Evolutionary conservation across 257 asterid species (phyloP).

Genomic region (Solanum corneliomulleri): DNA sequence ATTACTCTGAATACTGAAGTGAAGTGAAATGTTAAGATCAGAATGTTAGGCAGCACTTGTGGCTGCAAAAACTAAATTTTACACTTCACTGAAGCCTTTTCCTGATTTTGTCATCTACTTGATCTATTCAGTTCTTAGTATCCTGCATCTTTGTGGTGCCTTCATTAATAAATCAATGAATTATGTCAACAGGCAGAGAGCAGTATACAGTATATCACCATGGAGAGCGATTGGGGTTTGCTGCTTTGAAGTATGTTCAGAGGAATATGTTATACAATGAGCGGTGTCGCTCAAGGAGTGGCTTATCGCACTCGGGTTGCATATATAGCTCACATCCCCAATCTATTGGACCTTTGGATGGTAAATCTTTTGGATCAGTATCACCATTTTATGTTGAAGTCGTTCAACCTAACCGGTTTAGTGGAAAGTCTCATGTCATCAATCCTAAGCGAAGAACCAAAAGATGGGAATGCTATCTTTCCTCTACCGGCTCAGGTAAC

Average conservation of each 20-base stretch:
- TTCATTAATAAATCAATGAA: not conserved
- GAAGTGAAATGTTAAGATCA: not conserved
- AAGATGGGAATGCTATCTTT: slow-evolving; percentile 30
- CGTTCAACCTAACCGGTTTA: slow-evolving; percentile 10
- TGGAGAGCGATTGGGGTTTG: slow-evolving; percentile 20
- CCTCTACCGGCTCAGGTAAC: slow-evolving; percentile 18
- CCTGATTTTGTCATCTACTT: not conserved
- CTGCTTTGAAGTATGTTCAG: slow-evolving; percentile 12
- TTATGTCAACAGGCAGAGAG: slow-evolving; percentile 16
- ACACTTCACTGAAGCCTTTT: not conserved
- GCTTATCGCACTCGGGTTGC: slow-evolving; percentile 11
- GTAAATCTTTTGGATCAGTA: slow-evolving; percentile 16
- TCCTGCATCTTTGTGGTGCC: not conserved
- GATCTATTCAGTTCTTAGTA: not conserved
- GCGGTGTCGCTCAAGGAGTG: slow-evolving; percentile 19
- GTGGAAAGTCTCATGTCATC: slow-evolving; percentile 14
- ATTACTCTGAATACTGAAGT: not conserved
- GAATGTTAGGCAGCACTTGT: not conserved
- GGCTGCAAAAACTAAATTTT: not conserved
- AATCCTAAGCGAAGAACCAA: slow-evolving; percentile 24
- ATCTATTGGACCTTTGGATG: slow-evolving; percentile 17
- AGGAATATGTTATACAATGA: slow-evolving; percentile 18
- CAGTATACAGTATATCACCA: slow-evolving; percentile 21
- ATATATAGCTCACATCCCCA: slow-evolving; percentile 11
- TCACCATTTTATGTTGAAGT: slow-evolving; percentile 15